Evolutionary conservation across 2,329 filamentous ascomycete genomes (phyloP).

Genomic region (Dothideomycetes sp.): DNA sequence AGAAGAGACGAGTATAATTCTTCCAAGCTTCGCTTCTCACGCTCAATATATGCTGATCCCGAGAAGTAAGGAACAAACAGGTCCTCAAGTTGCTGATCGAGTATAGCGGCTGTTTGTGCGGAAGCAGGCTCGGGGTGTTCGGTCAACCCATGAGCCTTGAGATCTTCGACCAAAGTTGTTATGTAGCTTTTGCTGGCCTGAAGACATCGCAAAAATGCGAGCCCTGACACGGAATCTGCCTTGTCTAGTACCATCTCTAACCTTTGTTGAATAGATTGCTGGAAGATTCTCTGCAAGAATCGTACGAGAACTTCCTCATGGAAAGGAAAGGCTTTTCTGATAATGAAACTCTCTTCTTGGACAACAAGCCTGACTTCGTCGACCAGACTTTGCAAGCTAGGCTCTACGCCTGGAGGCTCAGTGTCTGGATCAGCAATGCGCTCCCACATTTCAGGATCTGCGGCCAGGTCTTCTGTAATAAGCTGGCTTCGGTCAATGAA

Average conservation of each 20-base stretch:
- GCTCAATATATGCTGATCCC: conserved; percentile 56
- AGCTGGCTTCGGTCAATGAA: conserved; percentile 95
- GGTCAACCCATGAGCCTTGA: conserved; percentile 88
- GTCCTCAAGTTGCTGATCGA: conserved; percentile 61
- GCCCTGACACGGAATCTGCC: conserved; percentile 78
- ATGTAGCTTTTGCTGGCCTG: conserved; percentile 90
- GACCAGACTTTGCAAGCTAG: conserved; percentile 80
- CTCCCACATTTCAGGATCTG: conserved; percentile 72
- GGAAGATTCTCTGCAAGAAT: conserved; percentile 92
- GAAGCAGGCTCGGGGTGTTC: conserved; percentile 91
- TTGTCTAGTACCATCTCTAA: conserved; percentile 94
- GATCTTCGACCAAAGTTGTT: conserved; percentile 74
- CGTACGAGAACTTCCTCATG: conserved; percentile 89
- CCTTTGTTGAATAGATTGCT: conserved; percentile 94
- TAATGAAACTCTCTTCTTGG: conserved; percentile 94
- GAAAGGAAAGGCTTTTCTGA: conserved; percentile 91
- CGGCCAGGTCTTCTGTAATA: conserved; percentile 72
- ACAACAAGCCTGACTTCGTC: conserved; percentile 94
- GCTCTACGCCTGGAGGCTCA: conserved; percentile 83
- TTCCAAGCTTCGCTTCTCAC: conserved; percentile 59
- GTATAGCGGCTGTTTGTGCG: conserved; percentile 63
- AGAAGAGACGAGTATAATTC: conserved; percentile 83
- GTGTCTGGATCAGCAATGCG: conserved; percentile 87
- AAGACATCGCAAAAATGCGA: conserved; percentile 82
- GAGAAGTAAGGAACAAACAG: conserved; percentile 58